These are phyloP conservation scores for Rhytidhysteron rufulum DNA, from an alignment of 2,329 filamentous ascomycete genomes.

Conservation along the genomic window DNA sequence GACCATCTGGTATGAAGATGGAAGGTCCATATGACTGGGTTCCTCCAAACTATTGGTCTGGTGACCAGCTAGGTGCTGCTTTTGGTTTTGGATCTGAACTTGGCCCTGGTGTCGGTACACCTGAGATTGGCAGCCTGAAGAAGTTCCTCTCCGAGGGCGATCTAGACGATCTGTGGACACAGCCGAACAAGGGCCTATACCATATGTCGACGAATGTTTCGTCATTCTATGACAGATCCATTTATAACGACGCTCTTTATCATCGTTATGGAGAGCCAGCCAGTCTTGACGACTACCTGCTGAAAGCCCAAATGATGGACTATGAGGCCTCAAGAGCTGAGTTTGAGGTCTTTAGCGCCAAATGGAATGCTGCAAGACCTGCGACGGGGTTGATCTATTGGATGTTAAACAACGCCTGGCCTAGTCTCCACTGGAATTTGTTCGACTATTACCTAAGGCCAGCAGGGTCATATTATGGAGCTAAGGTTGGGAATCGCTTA, in stretches of 20 bases:
- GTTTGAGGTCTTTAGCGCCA: slow-evolving; percentile 54
- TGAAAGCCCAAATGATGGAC: slow-evolving; percentile 60
- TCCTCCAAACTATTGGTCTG: slow-evolving; percentile 62
- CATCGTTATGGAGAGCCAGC: slow-evolving; percentile 50
- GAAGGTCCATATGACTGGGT: slow-evolving; percentile 65
- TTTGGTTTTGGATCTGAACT: slow-evolving; percentile 63
- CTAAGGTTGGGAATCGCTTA: slow-evolving; percentile 47
- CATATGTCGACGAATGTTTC: slow-evolving; percentile 59
- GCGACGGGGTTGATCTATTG: slow-evolving; percentile 63
- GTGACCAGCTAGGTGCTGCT: slow-evolving; percentile 49
- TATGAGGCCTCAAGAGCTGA: slow-evolving; percentile 61
- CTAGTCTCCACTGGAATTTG: slow-evolving; percentile 61
- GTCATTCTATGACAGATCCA: slow-evolving; percentile 52
- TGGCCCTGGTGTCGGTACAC: slow-evolving; percentile 60
- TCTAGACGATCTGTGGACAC: slow-evolving; percentile 54
- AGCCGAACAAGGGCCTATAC: slow-evolving; percentile 51
- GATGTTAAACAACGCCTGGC: slow-evolving; percentile 66
- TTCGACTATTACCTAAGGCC: slow-evolving; percentile 62
- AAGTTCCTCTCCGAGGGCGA: slow-evolving; percentile 52
- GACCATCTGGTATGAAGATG: slow-evolving; percentile 62
- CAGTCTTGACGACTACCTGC: slow-evolving; percentile 55
- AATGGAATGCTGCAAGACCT: slow-evolving; percentile 49
- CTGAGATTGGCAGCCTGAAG: slow-evolving; percentile 52
- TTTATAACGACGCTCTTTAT: slow-evolving; percentile 57
- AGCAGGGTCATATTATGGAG: slow-evolving; percentile 57